Evolutionary conservation across 106 monocot species (phyloP).

Genomic region (Narthecium ossifragum): DNA sequence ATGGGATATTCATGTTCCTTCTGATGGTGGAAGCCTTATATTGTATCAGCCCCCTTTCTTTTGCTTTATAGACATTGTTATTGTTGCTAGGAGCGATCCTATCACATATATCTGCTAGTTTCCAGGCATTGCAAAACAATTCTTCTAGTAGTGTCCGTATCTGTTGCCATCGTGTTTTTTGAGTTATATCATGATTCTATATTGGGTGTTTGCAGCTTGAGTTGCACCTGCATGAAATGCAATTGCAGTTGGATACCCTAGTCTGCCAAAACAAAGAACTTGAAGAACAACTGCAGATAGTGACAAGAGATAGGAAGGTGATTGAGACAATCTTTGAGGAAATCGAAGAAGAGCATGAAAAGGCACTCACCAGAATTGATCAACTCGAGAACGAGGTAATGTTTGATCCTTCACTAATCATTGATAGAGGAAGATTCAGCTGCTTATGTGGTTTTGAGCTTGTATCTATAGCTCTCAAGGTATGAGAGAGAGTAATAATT

Average conservation of each 20-base stretch:
- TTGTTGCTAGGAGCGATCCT: no score
- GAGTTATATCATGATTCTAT: background rate
- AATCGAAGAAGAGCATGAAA: constrained; percentile 68
- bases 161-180: no score
- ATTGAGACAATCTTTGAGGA: constrained; percentile 45
- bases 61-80: no score
- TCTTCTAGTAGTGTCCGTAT: no score
- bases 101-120: no score
- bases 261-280: constrained; percentile 50
- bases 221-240: constrained; percentile 33
- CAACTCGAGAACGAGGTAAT: constrained; percentile 54
- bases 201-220: constrained; percentile 32
- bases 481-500: background rate
- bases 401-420: background rate
- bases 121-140: no score
- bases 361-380: constrained; percentile 46
- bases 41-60: no score
- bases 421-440: background rate
- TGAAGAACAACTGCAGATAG: constrained; percentile 35
- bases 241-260: constrained; percentile 33
- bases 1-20: no score
- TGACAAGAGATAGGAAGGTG: constrained; percentile 29
- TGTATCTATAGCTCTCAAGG: background rate
- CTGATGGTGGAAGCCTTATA: no score
- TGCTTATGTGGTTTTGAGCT: background rate